phyloP scores from a whole-genome alignment of 805 yeast genomes.

The Ogataea methylovora region DNA sequence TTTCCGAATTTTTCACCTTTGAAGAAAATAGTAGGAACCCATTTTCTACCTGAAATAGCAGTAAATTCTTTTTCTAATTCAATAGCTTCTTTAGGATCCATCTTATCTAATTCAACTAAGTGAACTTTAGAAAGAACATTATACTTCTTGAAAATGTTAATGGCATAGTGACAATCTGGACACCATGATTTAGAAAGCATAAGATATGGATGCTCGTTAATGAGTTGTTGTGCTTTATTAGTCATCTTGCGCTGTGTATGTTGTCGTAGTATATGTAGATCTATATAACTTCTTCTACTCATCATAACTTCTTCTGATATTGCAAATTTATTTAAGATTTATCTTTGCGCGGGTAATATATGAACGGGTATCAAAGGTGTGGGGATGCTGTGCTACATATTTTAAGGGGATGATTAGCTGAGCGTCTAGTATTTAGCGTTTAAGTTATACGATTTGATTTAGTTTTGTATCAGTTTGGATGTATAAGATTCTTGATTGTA shows the following conservation, averaged over 20 bases:
- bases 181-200: conserved; percentile 72
- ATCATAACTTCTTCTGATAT: no score
- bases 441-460: no score
- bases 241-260: conserved; percentile 6
- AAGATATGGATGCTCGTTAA: conserved; percentile 39
- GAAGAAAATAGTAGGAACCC: conserved; percentile 66
- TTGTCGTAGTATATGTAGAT: no score
- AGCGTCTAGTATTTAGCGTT: no score
- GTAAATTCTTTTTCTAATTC: conserved; percentile 50
- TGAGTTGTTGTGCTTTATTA: conserved; percentile 35
- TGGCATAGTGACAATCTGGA: conserved; percentile 67
- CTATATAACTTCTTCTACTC: no score
- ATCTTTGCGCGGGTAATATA: no score
- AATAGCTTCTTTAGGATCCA: conserved; percentile 41
- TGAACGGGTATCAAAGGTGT: no score
- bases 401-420: no score
- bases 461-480: no score
- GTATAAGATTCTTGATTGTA: no score
- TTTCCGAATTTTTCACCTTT: conserved; percentile 53
- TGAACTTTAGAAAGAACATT: conserved; percentile 41
- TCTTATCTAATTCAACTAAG: conserved; percentile 55
- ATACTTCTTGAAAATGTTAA: conserved; percentile 45
- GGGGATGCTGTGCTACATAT: no score
- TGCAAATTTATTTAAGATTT: no score
- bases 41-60: conserved; percentile 47